These are phyloP conservation scores for Manihot esculenta DNA, from an alignment of 441 rosid genomes.

Conservation along the genomic window DNA sequence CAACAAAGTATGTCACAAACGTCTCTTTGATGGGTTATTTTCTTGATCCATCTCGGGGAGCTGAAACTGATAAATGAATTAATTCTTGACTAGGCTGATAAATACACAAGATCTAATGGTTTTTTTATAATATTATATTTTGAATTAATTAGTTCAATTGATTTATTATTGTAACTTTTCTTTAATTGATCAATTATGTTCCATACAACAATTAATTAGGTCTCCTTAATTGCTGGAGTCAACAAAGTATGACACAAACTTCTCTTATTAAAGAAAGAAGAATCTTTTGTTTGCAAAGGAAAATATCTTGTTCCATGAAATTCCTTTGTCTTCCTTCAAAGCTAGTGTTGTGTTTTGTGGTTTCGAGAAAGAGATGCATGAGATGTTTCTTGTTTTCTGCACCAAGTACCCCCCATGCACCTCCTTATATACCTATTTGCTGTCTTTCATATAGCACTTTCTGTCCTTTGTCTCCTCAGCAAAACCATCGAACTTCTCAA, in stretches of 20 bases:
- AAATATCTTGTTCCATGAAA: conserved; percentile 39
- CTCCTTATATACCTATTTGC: conserved; percentile 34
- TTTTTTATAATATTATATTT: no score
- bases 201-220: neutral
- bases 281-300: conserved; percentile 20
- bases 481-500: conserved; percentile 61
- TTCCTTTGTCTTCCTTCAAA: conserved; percentile 37
- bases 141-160: no score
- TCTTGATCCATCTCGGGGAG: conserved; percentile 13
- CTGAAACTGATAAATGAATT: conserved; percentile 8
- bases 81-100: neutral
- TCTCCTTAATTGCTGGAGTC: no score
- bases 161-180: neutral
- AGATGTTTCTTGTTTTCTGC: conserved; percentile 37
- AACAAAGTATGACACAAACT: no score
- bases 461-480: conserved; percentile 75
- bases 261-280: conserved; percentile 9
- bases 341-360: conserved; percentile 27
- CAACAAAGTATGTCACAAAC: neutral
- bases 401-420: conserved; percentile 25
- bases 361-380: conserved; percentile 24
- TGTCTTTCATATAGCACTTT: conserved; percentile 36
- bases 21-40: neutral
- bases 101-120: no score
- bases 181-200: conserved; percentile 19